These are phyloP conservation scores for Phylloporus arenicola DNA, from an alignment of 768 basidiomycete genomes.

Conservation along the genomic window DNA sequence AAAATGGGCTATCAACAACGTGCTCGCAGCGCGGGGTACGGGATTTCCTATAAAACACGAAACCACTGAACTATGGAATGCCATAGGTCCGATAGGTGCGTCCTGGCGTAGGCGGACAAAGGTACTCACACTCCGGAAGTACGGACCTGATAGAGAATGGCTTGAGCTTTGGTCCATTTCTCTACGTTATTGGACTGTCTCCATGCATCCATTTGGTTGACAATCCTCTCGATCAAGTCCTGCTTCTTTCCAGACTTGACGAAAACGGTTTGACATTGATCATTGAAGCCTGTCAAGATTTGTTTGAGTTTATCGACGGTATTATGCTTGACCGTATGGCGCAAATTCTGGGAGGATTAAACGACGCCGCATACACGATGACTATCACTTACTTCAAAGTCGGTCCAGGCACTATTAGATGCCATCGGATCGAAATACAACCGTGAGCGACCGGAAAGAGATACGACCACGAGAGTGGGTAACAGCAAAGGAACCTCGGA, in stretches of 20 bases:
- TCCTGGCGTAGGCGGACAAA: slow-evolving; percentile 9
- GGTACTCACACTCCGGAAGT: slow-evolving; percentile 57
- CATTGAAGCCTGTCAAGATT: slow-evolving; percentile 72
- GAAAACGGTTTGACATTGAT: slow-evolving; percentile 64
- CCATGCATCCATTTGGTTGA: slow-evolving; percentile 55
- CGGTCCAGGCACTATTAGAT: slow-evolving; percentile 55
- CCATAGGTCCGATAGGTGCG: slow-evolving; percentile 9
- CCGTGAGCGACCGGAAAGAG: slow-evolving; percentile 4
- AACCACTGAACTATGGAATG: slow-evolving; percentile 6
- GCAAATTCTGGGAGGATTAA: slow-evolving; percentile 49
- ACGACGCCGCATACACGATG: slow-evolving; percentile 7
- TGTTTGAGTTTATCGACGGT: slow-evolving; percentile 85
- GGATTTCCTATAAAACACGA: slow-evolving; percentile 4
- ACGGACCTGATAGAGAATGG: slow-evolving; percentile 63
- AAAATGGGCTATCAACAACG: slow-evolving; percentile 14
- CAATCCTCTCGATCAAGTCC: slow-evolving; percentile 77
- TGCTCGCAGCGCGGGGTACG: slow-evolving; percentile 2
- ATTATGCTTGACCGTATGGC: slow-evolving; percentile 66
- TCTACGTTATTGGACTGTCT: slow-evolving; percentile 50
- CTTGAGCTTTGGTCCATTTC: slow-evolving; percentile 65
- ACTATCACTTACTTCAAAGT: slow-evolving; percentile 59
- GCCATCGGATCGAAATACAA: slow-evolving; percentile 44
- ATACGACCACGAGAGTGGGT: slow-evolving; percentile 11
- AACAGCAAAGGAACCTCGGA: slow-evolving; percentile 4
- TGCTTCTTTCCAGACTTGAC: slow-evolving; percentile 82